Conservation (phyloP, 2,329 filamentous ascomycete genomes). For the Aciculosporium take region DNA sequence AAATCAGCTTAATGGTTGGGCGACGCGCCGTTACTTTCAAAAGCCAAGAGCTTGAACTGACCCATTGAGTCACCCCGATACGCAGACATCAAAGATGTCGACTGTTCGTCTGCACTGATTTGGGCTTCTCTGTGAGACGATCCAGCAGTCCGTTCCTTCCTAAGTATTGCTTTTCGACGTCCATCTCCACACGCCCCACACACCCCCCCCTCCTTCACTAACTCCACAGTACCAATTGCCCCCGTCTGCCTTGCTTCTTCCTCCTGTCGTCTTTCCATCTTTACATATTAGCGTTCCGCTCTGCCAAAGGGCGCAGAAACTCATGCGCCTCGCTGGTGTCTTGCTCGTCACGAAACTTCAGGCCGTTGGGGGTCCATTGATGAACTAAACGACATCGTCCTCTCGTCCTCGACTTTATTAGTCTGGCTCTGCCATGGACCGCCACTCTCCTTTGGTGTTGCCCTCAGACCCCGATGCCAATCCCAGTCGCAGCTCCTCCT, state of each 20-base stretch:
- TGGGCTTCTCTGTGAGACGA: neutral
- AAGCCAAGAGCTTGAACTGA: too few relatives aligned
- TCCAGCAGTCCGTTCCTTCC: conserved; percentile 4
- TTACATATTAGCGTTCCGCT: neutral
- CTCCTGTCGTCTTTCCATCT: neutral
- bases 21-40: too few relatives aligned
- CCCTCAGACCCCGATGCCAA: conserved; percentile 9
- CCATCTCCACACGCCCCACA: neutral
- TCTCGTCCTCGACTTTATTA: conserved; percentile 2
- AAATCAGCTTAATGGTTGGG: too few relatives aligned
- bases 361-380: conserved; percentile 2
- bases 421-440: conserved; percentile 19
- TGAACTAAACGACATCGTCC: conserved; percentile 5
- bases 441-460: conserved; percentile 9
- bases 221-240: neutral
- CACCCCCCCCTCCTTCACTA: neutral
- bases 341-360: conserved; percentile 1
- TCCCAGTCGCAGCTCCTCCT: conserved; percentile 5
- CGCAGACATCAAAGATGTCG: too few relatives aligned
- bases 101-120: too few relatives aligned
- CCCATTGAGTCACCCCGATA: too few relatives aligned
- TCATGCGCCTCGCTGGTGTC: neutral
- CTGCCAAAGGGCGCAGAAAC: neutral
- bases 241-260: neutral
- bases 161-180: neutral